Evolutionary conservation across 345 rosid genomes (phyloP).

Genomic region (Cardiospermum halicacabum): DNA sequence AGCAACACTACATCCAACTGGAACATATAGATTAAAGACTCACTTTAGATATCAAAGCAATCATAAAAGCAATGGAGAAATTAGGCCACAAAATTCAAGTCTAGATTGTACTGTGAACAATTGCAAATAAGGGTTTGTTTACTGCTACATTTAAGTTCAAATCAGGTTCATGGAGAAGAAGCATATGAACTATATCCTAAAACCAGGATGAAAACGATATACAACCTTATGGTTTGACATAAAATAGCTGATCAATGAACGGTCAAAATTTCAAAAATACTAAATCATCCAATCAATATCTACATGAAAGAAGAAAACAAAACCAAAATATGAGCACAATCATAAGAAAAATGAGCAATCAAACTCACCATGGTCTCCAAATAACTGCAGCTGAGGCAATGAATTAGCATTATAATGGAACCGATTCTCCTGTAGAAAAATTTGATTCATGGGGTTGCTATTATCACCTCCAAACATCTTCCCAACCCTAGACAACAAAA

Average conservation of each 20-base stretch:
- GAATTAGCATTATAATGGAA: constrained; percentile 48
- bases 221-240: neutral
- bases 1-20: constrained; percentile 39
- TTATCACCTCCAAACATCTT: constrained; percentile 69
- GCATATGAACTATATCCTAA: neutral
- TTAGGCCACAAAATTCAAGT: neutral
- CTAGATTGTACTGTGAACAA: too few relatives aligned
- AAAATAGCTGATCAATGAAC: neutral
- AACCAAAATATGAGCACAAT: neutral
- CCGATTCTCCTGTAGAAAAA: constrained; percentile 42
- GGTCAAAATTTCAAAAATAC: neutral
- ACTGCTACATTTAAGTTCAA: neutral
- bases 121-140: too few relatives aligned
- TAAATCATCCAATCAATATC: too few relatives aligned
- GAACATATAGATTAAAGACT: constrained; percentile 27
- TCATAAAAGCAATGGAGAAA: neutral
- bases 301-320: neutral
- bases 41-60: neutral
- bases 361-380: constrained; percentile 45
- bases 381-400: constrained; percentile 55
- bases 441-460: constrained; percentile 40
- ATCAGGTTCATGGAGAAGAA: neutral
- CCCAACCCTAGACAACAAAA: constrained; percentile 18
- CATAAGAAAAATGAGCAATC: neutral
- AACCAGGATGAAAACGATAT: neutral